These are phyloP conservation scores for Delphinella strobiligena DNA, from an alignment of 2,329 filamentous ascomycete species.

Conservation along the genomic window DNA sequence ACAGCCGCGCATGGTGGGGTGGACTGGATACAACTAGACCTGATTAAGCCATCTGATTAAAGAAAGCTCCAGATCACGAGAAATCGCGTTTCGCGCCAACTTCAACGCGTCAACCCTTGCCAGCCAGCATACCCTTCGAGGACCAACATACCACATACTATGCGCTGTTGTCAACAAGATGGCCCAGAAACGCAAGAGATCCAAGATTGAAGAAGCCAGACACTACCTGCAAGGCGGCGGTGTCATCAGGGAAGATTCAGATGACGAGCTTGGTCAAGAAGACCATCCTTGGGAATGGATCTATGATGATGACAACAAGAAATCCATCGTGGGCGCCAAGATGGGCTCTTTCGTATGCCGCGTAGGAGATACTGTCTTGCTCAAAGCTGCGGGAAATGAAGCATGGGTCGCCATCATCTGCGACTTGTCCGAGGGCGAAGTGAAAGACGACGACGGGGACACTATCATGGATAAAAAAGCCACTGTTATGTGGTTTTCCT, in stretches of 20 bases:
- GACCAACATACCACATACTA: too few relatives aligned
- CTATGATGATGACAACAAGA: slow-evolving; percentile 35
- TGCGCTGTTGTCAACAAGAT: not conserved
- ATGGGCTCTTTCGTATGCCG: slow-evolving; percentile 72
- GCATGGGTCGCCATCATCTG: slow-evolving; percentile 88
- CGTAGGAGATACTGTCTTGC: slow-evolving; percentile 70
- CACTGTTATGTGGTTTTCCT: slow-evolving; percentile 92
- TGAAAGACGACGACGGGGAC: slow-evolving; percentile 48
- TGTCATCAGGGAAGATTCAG: slow-evolving; percentile 64
- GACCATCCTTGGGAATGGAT: slow-evolving; percentile 42
- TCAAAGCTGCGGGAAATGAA: slow-evolving; percentile 82
- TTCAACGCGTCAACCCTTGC: not conserved
- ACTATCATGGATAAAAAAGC: slow-evolving; percentile 51
- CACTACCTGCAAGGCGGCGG: slow-evolving; percentile 46
- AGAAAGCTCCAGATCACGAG: not conserved
- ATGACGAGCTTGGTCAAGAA: slow-evolving; percentile 61
- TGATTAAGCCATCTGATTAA: not conserved
- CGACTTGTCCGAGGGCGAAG: slow-evolving; percentile 61
- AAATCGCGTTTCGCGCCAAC: not conserved
- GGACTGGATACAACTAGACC: not conserved
- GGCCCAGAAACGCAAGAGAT: slow-evolving; percentile 21
- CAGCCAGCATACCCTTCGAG: too few relatives aligned
- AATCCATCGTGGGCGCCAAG: slow-evolving; percentile 60
- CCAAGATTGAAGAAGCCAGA: slow-evolving; percentile 34
- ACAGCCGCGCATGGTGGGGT: not conserved